phyloP scores from a whole-genome alignment of 805 yeast species.

The Geotrichum ghanense region DNA sequence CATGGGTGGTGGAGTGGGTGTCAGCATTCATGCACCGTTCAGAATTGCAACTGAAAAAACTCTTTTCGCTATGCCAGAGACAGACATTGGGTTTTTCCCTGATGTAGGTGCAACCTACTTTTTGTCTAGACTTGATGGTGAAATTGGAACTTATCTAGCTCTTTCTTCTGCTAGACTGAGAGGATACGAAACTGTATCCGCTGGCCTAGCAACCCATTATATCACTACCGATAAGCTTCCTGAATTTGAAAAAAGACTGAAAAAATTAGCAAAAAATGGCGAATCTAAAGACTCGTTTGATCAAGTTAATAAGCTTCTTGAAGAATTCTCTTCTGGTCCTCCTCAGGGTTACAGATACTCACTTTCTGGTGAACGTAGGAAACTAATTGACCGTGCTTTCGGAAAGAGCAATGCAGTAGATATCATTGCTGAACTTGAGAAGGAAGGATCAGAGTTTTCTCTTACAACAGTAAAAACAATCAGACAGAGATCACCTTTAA shows the following conservation, averaged over 20 bases:
- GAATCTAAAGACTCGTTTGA: slow-evolving; percentile 23
- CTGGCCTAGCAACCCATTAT: slow-evolving; percentile 87
- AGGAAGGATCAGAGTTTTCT: slow-evolving; percentile 58
- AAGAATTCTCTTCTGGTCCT: slow-evolving; percentile 64
- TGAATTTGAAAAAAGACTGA: slow-evolving; percentile 33
- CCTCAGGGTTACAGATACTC: slow-evolving; percentile 55
- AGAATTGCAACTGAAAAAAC: slow-evolving; percentile 89
- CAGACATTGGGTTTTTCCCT: slow-evolving; percentile 91
- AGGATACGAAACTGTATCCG: slow-evolving; percentile 68
- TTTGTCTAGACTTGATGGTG: slow-evolving; percentile 69
- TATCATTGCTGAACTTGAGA: slow-evolving; percentile 42
- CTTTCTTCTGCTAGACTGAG: slow-evolving; percentile 69
- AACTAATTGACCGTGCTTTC: slow-evolving; percentile 61
- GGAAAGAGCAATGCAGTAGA: slow-evolving; percentile 38
- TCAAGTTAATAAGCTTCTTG: slow-evolving; percentile 59
- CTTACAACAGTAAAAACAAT: slow-evolving; percentile 42
- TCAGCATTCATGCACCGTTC: slow-evolving; percentile 82
- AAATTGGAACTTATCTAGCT: slow-evolving; percentile 76
- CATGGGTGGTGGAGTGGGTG: slow-evolving; percentile 97
- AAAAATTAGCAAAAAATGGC: not conserved
- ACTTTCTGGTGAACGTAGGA: slow-evolving; percentile 42
- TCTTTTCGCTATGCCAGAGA: slow-evolving; percentile 93
- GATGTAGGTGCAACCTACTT: slow-evolving; percentile 94
- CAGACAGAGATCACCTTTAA: slow-evolving; percentile 60
- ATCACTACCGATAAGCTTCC: slow-evolving; percentile 55